Percentiles rank a stretch among this genome's conserved stretches.
phyloP scores from a whole-genome alignment of 2,329 filamentous ascomycete genomes.

The Blastomyces silverae region DNA sequence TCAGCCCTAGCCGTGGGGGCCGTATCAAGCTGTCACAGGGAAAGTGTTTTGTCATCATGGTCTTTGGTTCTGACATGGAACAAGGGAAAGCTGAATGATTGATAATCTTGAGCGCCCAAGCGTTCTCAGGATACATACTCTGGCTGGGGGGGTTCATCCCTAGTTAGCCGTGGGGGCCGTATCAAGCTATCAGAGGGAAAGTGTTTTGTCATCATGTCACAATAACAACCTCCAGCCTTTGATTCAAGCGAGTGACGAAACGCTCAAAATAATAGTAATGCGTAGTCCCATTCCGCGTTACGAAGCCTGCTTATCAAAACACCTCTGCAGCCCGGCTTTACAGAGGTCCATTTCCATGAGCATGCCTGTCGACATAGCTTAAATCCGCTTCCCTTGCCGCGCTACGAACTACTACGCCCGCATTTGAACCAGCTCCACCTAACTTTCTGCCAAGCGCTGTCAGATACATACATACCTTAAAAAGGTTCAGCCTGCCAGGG shows the following conservation, averaged over 20 bases:
- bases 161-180: too few species aligned
- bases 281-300: not conserved
- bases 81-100: not conserved
- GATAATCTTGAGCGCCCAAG: not conserved
- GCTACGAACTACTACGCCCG: not conserved
- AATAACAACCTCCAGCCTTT: too few species aligned
- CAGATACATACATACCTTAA: not conserved
- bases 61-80: too few species aligned
- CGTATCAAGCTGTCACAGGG: too few species aligned
- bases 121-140: too few species aligned
- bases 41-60: too few species aligned
- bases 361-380: not conserved
- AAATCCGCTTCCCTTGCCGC: not conserved
- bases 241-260: not conserved
- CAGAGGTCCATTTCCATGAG: too few species aligned
- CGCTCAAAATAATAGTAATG: not conserved
- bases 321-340: too few species aligned
- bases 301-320: not conserved
- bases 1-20: too few species aligned
- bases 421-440: not conserved
- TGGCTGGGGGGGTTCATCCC: too few species aligned
- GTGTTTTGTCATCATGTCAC: too few species aligned
- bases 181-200: too few species aligned
- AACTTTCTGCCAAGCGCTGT: not conserved
- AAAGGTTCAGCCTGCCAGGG: not conserved